A percentile compares a stretch with the other conserved stretches of the same genome.
Evolutionary conservation across 2,329 filamentous ascomycete species (phyloP).

Genomic region (Cryphonectria japonica): DNA sequence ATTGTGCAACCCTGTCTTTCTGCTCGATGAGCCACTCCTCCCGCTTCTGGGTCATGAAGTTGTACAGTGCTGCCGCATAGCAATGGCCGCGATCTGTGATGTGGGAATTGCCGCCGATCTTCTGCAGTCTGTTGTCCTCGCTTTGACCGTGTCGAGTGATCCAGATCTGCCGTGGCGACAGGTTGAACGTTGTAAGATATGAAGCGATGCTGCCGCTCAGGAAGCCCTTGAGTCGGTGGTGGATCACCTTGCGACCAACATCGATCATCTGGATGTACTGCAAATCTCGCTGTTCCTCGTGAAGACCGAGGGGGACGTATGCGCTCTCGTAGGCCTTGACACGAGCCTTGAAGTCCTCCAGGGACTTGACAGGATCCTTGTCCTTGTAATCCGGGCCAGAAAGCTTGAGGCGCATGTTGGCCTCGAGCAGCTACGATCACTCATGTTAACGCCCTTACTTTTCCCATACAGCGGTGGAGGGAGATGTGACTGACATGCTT

Average conservation of each 20-base stretch:
- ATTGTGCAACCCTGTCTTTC: conserved; percentile 73
- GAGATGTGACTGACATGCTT: conserved; percentile 53
- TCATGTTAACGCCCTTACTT: conserved; percentile 19
- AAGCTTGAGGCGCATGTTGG: conserved; percentile 96
- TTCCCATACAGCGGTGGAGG: neutral
- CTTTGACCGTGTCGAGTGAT: conserved; percentile 96
- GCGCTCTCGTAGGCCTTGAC: conserved; percentile 93
- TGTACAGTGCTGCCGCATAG: conserved; percentile 79
- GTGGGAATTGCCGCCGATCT: conserved; percentile 87
- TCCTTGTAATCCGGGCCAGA: conserved; percentile 95
- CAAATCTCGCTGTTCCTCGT: conserved; percentile 88
- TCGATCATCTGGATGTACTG: conserved; percentile 98
- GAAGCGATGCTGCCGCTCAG: conserved; percentile 90
- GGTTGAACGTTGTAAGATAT: conserved; percentile 95
- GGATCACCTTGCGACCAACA: conserved; percentile 90
- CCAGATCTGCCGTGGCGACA: conserved; percentile 96
- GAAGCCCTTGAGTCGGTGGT: conserved; percentile 89
- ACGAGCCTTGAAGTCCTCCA: conserved; percentile 90
- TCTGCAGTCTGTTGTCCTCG: conserved; percentile 81
- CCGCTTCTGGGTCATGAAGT: conserved; percentile 82
- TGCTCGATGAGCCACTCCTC: conserved; percentile 83
- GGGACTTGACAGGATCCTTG: conserved; percentile 83
- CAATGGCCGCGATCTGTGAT: conserved; percentile 78
- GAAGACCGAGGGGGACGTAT: conserved; percentile 87
- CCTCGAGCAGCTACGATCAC: conserved; percentile 70